phyloP scores from a whole-genome alignment of 345 rosid genomes.

The Psidium guajava region DNA sequence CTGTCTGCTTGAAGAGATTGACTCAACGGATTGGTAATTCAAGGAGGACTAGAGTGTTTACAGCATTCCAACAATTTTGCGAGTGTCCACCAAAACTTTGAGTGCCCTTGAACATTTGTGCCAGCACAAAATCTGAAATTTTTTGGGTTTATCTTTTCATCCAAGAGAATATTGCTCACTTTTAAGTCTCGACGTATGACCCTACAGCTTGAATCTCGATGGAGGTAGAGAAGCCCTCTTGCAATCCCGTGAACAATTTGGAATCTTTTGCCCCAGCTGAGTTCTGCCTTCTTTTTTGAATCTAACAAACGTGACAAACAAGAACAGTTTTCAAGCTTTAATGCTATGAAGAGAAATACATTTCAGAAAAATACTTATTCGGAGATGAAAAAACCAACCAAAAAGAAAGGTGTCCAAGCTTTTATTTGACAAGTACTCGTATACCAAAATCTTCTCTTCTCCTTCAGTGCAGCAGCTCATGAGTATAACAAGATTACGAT shows the following conservation, averaged over 20 bases:
- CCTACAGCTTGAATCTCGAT: conserved; percentile 20
- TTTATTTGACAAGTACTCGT: conserved; percentile 23
- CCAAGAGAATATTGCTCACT: conserved; percentile 17
- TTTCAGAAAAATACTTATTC: background rate
- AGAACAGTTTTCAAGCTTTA: background rate
- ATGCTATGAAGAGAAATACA: background rate
- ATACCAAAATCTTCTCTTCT: conserved; percentile 43
- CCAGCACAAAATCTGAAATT: conserved; percentile 30
- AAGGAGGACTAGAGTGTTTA: background rate
- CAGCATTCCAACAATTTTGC: conserved; percentile 14
- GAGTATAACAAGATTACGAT: conserved; percentile 50
- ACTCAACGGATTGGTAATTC: background rate
- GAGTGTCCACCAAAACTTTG: conserved; percentile 5
- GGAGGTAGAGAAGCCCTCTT: conserved; percentile 25
- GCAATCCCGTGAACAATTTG: conserved; percentile 24
- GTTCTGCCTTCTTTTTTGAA: background rate
- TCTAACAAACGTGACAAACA: background rate
- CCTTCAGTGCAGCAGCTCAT: conserved; percentile 47
- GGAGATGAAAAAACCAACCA: background rate
- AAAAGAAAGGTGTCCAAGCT: background rate
- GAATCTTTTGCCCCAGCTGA: conserved; percentile 21
- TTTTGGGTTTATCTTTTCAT: conserved; percentile 18
- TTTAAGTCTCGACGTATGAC: conserved; percentile 29
- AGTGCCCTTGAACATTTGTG: conserved; percentile 10
- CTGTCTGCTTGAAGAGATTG: background rate